Conservation (phyloP, 2,329 filamentous ascomycete species). For the Penicillium sp. region DNA sequence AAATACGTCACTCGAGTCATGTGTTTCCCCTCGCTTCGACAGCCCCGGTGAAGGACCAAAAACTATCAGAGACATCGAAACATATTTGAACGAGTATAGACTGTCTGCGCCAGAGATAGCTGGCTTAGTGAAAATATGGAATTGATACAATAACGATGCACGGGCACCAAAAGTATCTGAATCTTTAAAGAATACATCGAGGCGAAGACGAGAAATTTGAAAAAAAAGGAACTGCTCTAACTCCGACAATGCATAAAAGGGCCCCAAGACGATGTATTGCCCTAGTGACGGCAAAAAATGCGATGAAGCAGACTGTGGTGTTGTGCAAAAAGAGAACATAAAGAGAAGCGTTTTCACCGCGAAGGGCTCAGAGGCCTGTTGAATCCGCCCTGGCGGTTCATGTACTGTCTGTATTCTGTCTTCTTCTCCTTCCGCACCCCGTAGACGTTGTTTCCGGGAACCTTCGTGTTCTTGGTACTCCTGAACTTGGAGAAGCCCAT, state of each 20-base stretch:
- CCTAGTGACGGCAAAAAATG: constrained; percentile 16
- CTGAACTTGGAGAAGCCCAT: constrained; percentile 91
- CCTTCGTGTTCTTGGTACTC: constrained; percentile 85
- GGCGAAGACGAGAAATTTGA: constrained; percentile 3
- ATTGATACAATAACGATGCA: constrained; percentile 7
- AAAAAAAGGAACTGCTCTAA: constrained; percentile 25
- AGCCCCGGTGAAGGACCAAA: neutral
- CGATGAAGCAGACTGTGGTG: constrained; percentile 7
- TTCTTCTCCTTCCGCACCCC: constrained; percentile 90
- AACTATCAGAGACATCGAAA: neutral
- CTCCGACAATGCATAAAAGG: constrained; percentile 37
- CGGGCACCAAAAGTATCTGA: constrained; percentile 8
- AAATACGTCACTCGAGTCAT: constrained; percentile 42
- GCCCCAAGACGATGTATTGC: constrained; percentile 19
- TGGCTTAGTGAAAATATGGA: neutral
- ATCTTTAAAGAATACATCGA: constrained; percentile 4
- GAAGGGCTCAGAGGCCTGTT: constrained; percentile 56
- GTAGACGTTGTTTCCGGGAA: constrained; percentile 83
- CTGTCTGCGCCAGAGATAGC: neutral
- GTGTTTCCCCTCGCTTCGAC: constrained; percentile 21
- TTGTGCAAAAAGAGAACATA: constrained; percentile 16
- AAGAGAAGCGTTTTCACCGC: constrained; percentile 32
- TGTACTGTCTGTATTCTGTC: constrained; percentile 95
- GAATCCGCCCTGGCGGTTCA: constrained; percentile 62
- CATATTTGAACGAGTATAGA: neutral